A percentile compares a stretch with the other conserved stretches of the same genome.
Conservation (phyloP, 495 filamentous ascomycete genomes). For the Neurospora sp. region DNA sequence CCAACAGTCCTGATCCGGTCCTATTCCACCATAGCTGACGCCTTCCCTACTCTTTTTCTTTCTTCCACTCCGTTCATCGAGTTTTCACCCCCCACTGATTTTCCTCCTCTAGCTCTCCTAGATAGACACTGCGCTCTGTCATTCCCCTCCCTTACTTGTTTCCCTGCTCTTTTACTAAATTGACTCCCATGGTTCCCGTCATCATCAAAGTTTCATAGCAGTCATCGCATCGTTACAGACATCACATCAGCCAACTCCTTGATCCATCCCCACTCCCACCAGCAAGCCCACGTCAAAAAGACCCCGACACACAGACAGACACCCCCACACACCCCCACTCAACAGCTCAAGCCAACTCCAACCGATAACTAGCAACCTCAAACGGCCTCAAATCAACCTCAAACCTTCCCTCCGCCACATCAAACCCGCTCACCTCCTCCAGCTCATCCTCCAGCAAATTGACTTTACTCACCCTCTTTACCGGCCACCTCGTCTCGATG, state of each 20-base stretch:
- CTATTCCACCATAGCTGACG: neutral
- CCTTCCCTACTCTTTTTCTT: neutral
- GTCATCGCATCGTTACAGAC: neutral
- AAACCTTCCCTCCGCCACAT: constrained; percentile 32
- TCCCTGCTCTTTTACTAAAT: neutral
- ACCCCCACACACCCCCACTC: neutral
- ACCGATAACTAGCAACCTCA: constrained; percentile 78
- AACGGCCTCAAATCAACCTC: constrained; percentile 68
- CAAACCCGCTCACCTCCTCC: constrained; percentile 43
- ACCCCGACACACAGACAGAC: neutral
- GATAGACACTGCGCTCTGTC: neutral
- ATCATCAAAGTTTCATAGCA: neutral
- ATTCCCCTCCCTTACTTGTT: neutral
- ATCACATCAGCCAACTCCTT: neutral
- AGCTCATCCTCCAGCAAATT: constrained; percentile 69
- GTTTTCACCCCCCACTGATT: neutral
- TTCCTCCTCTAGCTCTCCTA: neutral
- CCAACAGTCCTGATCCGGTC: neutral
- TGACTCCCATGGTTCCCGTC: neutral
- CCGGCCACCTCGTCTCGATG: constrained; percentile 53
- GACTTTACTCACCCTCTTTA: constrained; percentile 68
- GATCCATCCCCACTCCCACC: neutral
- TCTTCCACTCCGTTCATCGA: neutral
- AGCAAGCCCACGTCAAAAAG: neutral
- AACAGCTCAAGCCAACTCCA: constrained; percentile 45